A percentile compares a stretch with the other conserved stretches of the same genome.
Evolutionary conservation across 164 flowering plant genomes (phyloP).

Genomic region (Aristolochia contorta): DNA sequence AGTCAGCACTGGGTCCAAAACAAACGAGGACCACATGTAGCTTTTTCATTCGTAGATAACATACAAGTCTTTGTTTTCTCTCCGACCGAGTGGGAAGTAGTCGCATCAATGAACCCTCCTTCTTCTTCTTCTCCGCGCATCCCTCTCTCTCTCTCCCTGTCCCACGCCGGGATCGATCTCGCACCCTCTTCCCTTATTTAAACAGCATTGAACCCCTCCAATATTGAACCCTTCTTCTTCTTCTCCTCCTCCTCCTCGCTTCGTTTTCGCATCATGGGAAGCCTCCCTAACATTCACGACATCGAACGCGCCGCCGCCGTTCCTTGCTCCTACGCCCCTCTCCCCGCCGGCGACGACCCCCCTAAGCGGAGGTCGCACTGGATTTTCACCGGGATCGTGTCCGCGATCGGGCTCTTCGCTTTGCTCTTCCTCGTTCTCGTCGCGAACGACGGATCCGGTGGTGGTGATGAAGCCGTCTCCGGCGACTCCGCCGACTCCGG

Average conservation of each 20-base stretch:
- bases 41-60: too few species aligned
- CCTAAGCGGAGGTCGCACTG: not conserved
- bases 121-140: too few species aligned
- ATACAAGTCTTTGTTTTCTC: too few species aligned
- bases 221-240: not conserved
- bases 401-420: slow-evolving; percentile 3
- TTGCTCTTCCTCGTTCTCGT: not conserved
- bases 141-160: too few species aligned
- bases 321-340: not conserved
- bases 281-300: not conserved
- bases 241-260: not conserved
- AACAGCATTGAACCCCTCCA: too few species aligned
- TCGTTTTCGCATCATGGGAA: not conserved
- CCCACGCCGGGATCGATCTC: too few species aligned
- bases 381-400: not conserved
- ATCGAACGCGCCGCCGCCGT: not conserved
- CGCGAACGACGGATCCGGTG: not conserved
- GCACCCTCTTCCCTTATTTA: too few species aligned
- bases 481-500: not conserved
- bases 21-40: too few species aligned
- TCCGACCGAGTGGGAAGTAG: too few species aligned
- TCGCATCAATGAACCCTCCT: too few species aligned
- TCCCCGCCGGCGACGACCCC: not conserved
- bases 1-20: too few species aligned
- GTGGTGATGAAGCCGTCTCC: not conserved